Evolutionary conservation across 306 rosid species (phyloP).

Genomic region (Pterocarpus santalinus): DNA sequence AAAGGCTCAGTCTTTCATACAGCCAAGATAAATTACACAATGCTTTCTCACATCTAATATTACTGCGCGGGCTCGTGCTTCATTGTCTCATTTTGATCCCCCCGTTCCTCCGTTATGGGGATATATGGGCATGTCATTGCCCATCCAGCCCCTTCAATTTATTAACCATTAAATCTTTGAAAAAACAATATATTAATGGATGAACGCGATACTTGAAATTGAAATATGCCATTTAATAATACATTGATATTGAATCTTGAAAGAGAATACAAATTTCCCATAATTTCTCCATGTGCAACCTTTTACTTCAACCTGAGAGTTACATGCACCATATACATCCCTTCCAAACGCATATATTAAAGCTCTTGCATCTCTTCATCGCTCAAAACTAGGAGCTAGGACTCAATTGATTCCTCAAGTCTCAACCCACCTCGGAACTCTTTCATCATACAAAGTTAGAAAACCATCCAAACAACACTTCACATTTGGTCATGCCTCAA

Average conservation of each 20-base stretch:
- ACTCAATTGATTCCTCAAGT: background rate
- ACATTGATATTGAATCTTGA: conserved; percentile 4
- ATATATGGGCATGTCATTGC: background rate
- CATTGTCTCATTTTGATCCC: background rate
- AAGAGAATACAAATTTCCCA: conserved; percentile 13
- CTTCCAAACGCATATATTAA: background rate
- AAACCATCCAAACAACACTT: background rate
- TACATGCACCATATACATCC: background rate
- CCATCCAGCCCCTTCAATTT: background rate
- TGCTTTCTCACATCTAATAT: background rate
- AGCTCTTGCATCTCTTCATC: background rate
- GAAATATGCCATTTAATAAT: background rate
- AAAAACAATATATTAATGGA: background rate
- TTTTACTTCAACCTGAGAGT: conserved; percentile 8
- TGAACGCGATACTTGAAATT: background rate
- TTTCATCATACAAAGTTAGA: background rate
- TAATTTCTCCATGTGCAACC: background rate
- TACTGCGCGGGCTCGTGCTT: too few relatives aligned
- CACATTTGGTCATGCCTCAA: background rate
- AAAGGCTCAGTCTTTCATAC: background rate
- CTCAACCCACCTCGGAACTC: background rate
- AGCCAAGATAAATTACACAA: too few relatives aligned
- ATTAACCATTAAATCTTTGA: background rate
- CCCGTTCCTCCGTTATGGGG: too few relatives aligned
- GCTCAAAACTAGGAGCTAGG: background rate